These are phyloP conservation scores for Phaeophleospora eucalypticola DNA, from an alignment of 2,329 filamentous ascomycete species.

Conservation along the genomic window DNA sequence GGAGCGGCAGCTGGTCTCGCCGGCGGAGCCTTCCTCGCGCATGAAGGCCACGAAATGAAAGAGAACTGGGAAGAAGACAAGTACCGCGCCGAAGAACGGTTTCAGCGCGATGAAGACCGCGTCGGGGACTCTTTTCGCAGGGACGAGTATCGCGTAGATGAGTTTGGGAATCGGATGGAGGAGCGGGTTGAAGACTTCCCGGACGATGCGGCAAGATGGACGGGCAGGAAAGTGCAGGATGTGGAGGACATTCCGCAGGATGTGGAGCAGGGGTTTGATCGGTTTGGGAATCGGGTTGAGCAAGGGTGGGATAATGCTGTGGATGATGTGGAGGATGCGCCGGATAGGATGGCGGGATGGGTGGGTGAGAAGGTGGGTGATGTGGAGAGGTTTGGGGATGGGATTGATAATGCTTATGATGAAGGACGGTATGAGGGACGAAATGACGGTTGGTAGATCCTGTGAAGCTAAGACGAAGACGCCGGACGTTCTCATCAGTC, in stretches of 20 bases:
- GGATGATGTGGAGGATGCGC: slow-evolving; percentile 35
- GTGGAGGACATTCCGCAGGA: slow-evolving; percentile 38
- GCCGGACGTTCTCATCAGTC: neutral
- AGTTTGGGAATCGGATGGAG: slow-evolving; percentile 26
- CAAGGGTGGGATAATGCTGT: slow-evolving; percentile 30
- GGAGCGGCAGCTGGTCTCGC: slow-evolving; percentile 41
- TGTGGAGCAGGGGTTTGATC: slow-evolving; percentile 32
- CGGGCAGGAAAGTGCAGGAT: slow-evolving; percentile 40
- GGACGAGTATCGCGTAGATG: slow-evolving; percentile 18
- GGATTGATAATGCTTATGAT: slow-evolving; percentile 42
- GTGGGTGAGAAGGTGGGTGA: slow-evolving; percentile 40
- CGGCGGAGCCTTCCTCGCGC: slow-evolving; percentile 43
- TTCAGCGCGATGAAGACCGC: slow-evolving; percentile 24
- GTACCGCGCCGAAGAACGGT: slow-evolving; percentile 24
- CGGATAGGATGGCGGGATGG: slow-evolving; percentile 32
- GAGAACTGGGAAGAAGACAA: slow-evolving; percentile 29
- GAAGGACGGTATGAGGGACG: slow-evolving; percentile 35
- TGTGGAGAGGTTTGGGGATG: slow-evolving; percentile 42
- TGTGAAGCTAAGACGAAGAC: slow-evolving; percentile 4
- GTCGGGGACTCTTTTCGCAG: slow-evolving; percentile 22
- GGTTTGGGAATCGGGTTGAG: slow-evolving; percentile 34
- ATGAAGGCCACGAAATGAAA: slow-evolving; percentile 42
- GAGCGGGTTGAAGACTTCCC: slow-evolving; percentile 38
- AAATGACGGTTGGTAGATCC: slow-evolving; percentile 19
- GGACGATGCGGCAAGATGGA: slow-evolving; percentile 42